Percentiles rank a stretch among this genome's conserved stretches.
These are phyloP conservation scores for Colletotrichum noveboracense DNA, from an alignment of 2,329 filamentous ascomycete genomes.

Conservation along the genomic window DNA sequence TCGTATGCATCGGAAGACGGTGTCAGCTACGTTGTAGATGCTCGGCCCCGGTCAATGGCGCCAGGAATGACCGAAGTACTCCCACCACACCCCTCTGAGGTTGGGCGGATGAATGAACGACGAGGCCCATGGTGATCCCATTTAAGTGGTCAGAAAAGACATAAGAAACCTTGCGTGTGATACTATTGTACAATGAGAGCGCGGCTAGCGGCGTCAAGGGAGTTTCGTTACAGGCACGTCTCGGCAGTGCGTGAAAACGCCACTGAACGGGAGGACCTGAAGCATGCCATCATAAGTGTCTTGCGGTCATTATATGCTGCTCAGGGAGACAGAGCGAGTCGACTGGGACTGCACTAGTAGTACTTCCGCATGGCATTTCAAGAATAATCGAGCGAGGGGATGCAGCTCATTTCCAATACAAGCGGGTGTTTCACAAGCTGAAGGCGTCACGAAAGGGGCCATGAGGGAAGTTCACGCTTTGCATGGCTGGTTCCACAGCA, in stretches of 20 bases:
- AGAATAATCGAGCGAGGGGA: not conserved
- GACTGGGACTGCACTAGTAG: not conserved
- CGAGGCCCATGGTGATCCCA: not conserved
- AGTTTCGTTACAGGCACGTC: not conserved
- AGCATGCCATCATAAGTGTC: not conserved
- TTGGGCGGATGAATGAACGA: conserved; percentile 25
- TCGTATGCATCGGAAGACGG: conserved; percentile 81
- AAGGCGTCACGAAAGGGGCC: not conserved
- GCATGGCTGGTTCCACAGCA: not conserved
- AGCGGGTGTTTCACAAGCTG: not conserved
- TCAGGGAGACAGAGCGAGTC: not conserved
- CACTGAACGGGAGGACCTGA: not conserved
- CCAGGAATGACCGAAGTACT: conserved; percentile 36
- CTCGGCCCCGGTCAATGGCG: conserved; percentile 62
- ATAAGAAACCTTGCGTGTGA: not conserved
- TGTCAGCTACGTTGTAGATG: conserved; percentile 73
- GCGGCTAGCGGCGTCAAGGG: not conserved
- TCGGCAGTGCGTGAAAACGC: not conserved
- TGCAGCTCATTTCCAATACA: not conserved
- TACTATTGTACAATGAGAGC: not conserved
- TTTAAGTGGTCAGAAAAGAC: not conserved
- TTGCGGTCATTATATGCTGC: not conserved
- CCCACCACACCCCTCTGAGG: conserved; percentile 55
- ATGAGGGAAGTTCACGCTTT: not conserved
- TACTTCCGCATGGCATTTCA: not conserved